Evolutionary conservation across 192 early-diverging fungal genomes (phyloP), one percentile per base, ranked within the genome.

Genomic region (Chytriomyces sp.): DNA sequence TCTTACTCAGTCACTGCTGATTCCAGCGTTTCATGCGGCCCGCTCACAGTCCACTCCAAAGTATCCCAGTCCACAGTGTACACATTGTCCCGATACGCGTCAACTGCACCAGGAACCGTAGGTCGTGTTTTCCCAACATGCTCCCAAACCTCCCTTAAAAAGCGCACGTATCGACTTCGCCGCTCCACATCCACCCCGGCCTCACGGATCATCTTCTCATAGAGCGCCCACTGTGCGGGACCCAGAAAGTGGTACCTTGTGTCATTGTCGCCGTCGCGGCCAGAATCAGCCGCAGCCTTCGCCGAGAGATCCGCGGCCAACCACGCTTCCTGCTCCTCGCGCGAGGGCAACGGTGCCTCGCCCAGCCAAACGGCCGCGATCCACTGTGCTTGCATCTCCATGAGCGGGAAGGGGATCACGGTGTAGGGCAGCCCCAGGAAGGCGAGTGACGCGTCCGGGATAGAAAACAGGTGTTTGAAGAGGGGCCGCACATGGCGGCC

Each of bases 341-440:
- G 8, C 7, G 54, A 56, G 10, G 54, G 54, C 6, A 56, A 25
- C 8, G 8, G 10, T 17, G 22, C 22, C 6, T 6, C 7, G 22
- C 30, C 30, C 30, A 30, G 8, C 54, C 54, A 56, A 6, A 56
- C 54, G 54, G 54, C n/a, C 22, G 54, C 54, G 30, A 56, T 6
- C 54, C 54, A 56, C 30, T 56, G 17, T 6, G 83, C 76, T 76
- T 91, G 89, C 6, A 80, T 69, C 77, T 89, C 86, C 57, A 79
- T 84, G 0, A 91, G 57, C 4, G 88, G 88, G 37, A 91, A 84
- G 53, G 90, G 89, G 19, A 77, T 78, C 0, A 89, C 73, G 14
- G 77, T 81, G 41, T 74, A 76, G 5, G 90, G 90, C 4, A 89
- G 32, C 0, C 87, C 88, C 5, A 91, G 49, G 39, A 91, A 85